Evolutionary conservation across 2,329 filamentous ascomycete genomes (phyloP).

Genomic region (Pleomassaria siparia): DNA sequence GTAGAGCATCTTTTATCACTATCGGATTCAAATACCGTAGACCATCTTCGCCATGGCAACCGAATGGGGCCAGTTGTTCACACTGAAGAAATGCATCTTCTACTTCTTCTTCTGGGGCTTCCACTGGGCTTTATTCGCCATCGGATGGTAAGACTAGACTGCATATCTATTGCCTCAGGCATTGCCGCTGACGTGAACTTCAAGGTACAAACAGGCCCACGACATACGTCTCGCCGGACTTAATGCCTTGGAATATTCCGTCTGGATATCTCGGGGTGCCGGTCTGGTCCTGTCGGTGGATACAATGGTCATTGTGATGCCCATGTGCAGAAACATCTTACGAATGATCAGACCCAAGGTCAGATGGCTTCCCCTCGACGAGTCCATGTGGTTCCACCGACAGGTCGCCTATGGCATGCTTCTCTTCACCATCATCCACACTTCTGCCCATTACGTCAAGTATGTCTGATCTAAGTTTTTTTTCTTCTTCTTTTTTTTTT

Average conservation of each 20-base stretch:
- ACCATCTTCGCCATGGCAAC: slow-evolving; percentile 14
- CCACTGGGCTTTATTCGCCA: slow-evolving; percentile 77
- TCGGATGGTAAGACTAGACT: slow-evolving; percentile 75
- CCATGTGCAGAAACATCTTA: slow-evolving; percentile 91
- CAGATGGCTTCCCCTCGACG: slow-evolving; percentile 87
- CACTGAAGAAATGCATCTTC: slow-evolving; percentile 71
- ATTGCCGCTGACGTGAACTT: slow-evolving; percentile 23
- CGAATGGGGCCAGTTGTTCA: slow-evolving; percentile 54
- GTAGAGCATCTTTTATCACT: slow-evolving; percentile 12
- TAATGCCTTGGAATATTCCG: slow-evolving; percentile 81
- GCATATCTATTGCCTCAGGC: no score
- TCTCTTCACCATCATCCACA: slow-evolving; percentile 78
- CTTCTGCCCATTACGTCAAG: slow-evolving; percentile 89
- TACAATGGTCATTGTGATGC: slow-evolving; percentile 82
- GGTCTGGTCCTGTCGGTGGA: slow-evolving; percentile 84
- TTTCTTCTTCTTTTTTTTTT: no score
- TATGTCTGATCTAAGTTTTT: slow-evolving; percentile 50
- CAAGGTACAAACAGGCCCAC: slow-evolving; percentile 74
- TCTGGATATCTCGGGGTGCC: slow-evolving; percentile 95
- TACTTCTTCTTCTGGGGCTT: slow-evolving; percentile 79
- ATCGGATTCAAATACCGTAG: slow-evolving; percentile 2
- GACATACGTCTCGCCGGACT: slow-evolving; percentile 72
- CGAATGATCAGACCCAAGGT: slow-evolving; percentile 83
- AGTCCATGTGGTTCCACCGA: slow-evolving; percentile 95
- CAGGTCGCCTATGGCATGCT: slow-evolving; percentile 90